phyloP scores from a whole-genome alignment of 345 rosid species.

The Citrus maxima region DNA sequence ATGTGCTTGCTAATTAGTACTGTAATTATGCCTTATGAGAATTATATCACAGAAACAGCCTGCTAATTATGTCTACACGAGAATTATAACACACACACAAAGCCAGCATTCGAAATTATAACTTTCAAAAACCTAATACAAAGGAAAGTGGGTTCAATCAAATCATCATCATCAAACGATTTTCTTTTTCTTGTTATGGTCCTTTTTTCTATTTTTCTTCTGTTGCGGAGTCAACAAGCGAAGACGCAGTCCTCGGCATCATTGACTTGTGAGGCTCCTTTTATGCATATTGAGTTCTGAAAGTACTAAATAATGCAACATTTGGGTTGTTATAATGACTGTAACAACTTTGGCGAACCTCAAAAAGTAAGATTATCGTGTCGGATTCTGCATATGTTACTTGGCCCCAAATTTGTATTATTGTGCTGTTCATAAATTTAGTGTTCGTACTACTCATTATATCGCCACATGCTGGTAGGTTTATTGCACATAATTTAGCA shows the following conservation, averaged over 20 bases:
- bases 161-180: background rate
- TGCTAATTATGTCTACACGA: constrained; percentile 27
- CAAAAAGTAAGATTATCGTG: constrained; percentile 37
- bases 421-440: constrained; percentile 13
- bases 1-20: constrained; percentile 45
- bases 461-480: constrained; percentile 37
- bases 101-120: background rate
- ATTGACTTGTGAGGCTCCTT: constrained; percentile 33
- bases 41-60: constrained; percentile 20
- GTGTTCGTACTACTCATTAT: constrained; percentile 21
- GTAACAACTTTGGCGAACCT: constrained; percentile 30
- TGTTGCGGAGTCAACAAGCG: constrained; percentile 64
- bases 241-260: constrained; percentile 33
- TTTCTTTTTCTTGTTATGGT: background rate
- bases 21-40: constrained; percentile 37
- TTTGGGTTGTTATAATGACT: constrained; percentile 36
- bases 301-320: constrained; percentile 43
- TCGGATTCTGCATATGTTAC: constrained; percentile 23
- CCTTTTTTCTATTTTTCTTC: constrained; percentile 17
- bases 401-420: constrained; percentile 16
- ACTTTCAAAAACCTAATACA: background rate
- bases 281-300: constrained; percentile 8
- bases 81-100: background rate
- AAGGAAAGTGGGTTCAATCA: constrained; percentile 17
- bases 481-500: constrained; percentile 2